phyloP scores from a whole-genome alignment of 352 stramenopile genomes.

The Phytophthora crassamura region DNA sequence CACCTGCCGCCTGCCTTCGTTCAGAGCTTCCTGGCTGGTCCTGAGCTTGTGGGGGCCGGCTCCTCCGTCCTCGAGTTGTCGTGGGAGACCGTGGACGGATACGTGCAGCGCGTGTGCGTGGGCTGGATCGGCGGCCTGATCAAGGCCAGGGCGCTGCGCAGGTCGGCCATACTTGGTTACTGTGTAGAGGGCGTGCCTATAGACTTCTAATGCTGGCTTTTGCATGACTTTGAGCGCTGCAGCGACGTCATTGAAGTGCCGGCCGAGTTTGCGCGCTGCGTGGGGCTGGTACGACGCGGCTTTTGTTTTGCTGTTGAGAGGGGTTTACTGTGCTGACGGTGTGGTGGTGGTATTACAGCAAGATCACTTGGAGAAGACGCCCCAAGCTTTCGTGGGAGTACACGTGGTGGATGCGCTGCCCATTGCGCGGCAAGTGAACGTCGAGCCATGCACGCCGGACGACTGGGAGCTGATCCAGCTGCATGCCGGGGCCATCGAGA shows the following conservation, averaged over 20 bases:
- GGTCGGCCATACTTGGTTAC: conserved; percentile 30
- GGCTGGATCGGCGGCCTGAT: conserved; percentile 74
- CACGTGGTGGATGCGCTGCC: conserved; percentile 78
- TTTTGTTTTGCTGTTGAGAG: neutral
- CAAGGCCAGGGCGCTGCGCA: conserved; percentile 54
- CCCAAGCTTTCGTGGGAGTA: conserved; percentile 70
- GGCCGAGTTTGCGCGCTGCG: conserved; percentile 79
- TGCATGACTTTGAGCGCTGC: neutral
- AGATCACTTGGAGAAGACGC: conserved; percentile 63
- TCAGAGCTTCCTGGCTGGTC: conserved; percentile 57
- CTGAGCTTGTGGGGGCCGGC: conserved; percentile 45
- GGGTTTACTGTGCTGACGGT: conserved; percentile 2
- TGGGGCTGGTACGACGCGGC: conserved; percentile 65
- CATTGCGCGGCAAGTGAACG: conserved; percentile 74
- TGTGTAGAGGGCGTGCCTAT: neutral
- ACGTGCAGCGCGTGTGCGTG: conserved; percentile 76
- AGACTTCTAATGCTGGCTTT: conserved; percentile 8
- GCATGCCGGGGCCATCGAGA: conserved; percentile 84
- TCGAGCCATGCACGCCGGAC: conserved; percentile 86
- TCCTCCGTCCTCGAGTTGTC: conserved; percentile 77
- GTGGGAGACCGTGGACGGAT: conserved; percentile 83
- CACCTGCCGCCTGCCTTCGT: conserved; percentile 73
- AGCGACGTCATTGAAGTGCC: conserved; percentile 89
- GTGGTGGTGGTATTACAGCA: conserved; percentile 37
- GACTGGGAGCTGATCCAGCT: conserved; percentile 93